Evolutionary conservation across 2,329 filamentous ascomycete species (phyloP).

Genomic region (Exophiala spinifera): DNA sequence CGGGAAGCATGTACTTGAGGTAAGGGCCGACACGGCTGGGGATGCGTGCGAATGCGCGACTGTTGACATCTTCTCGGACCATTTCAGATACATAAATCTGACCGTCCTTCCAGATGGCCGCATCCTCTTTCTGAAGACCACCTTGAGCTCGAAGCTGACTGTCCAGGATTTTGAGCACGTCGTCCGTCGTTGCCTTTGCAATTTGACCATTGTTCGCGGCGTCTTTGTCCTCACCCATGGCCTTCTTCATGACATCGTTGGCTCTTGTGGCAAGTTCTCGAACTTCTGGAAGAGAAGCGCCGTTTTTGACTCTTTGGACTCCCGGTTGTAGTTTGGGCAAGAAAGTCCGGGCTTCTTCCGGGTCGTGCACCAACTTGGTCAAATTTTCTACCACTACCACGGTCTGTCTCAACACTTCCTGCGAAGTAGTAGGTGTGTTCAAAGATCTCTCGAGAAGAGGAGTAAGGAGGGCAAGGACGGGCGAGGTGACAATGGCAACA

Average conservation of each 20-base stretch:
- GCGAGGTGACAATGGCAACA: slow-evolving; percentile 91
- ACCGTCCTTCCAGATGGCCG: slow-evolving; percentile 60
- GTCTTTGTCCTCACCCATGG: slow-evolving; percentile 72
- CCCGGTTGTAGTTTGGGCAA: slow-evolving; percentile 91
- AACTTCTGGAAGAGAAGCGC: slow-evolving; percentile 90
- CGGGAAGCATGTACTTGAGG: slow-evolving; percentile 65
- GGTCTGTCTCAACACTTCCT: slow-evolving; percentile 92
- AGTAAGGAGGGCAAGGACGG: slow-evolving; percentile 88
- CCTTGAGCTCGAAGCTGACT: slow-evolving; percentile 69
- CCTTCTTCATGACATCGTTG: slow-evolving; percentile 82
- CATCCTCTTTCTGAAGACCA: slow-evolving; percentile 61
- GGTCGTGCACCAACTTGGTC: slow-evolving; percentile 95
- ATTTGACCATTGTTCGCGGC: slow-evolving; percentile 55
- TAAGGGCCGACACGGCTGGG: slow-evolving; percentile 69
- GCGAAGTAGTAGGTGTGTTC: slow-evolving; percentile 83
- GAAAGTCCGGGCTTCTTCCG: slow-evolving; percentile 90
- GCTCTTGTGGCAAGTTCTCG: slow-evolving; percentile 83
- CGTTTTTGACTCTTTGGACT: slow-evolving; percentile 81
- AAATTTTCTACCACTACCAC: slow-evolving; percentile 97
- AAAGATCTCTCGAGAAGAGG: slow-evolving; percentile 91
- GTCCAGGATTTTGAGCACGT: slow-evolving; percentile 72
- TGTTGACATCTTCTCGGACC: slow-evolving; percentile 84
- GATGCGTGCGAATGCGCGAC: slow-evolving; percentile 73
- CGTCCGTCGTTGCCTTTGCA: slow-evolving; percentile 65
- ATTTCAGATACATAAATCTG: slow-evolving; percentile 76